Percentiles rank a stretch among this genome's conserved stretches.
These are phyloP conservation scores for Apiotrichum gracile DNA, from an alignment of 1,284 basidiomycete genomes.

Conservation along the genomic window DNA sequence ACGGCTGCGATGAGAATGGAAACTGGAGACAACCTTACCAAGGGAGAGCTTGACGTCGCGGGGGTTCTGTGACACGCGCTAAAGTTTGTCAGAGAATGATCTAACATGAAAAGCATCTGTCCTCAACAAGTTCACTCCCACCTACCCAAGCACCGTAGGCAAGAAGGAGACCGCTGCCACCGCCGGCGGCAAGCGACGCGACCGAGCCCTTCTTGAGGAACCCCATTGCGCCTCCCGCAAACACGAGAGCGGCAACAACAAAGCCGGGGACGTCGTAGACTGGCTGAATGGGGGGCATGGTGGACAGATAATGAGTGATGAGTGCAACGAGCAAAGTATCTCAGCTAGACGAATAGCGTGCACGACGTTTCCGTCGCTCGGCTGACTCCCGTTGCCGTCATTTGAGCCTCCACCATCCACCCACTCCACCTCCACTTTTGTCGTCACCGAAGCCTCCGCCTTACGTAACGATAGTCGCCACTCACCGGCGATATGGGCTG, in stretches of 20 bases:
- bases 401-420: too few relatives aligned
- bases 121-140: background rate
- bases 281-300: background rate
- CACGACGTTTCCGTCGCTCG: too few relatives aligned
- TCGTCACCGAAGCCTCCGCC: too few relatives aligned
- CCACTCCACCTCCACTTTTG: too few relatives aligned
- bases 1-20: slow-evolving; percentile 14
- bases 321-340: background rate
- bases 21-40: slow-evolving; percentile 11
- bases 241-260: slow-evolving; percentile 30
- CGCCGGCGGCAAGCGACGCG: slow-evolving; percentile 34
- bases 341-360: background rate
- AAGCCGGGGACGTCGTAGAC: slow-evolving; percentile 25
- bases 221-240: slow-evolving; percentile 33
- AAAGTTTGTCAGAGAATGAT: background rate
- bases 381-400: too few relatives aligned
- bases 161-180: slow-evolving; percentile 21
- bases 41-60: slow-evolving; percentile 26
- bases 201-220: slow-evolving; percentile 33
- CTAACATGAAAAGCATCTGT: too few relatives aligned
- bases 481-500: too few relatives aligned
- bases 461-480: too few relatives aligned
- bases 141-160: slow-evolving; percentile 38
- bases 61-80: slow-evolving; percentile 29
- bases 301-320: background rate